phyloP scores from a whole-genome alignment of 495 filamentous ascomycete genomes.

The Xylaria longipes region DNA sequence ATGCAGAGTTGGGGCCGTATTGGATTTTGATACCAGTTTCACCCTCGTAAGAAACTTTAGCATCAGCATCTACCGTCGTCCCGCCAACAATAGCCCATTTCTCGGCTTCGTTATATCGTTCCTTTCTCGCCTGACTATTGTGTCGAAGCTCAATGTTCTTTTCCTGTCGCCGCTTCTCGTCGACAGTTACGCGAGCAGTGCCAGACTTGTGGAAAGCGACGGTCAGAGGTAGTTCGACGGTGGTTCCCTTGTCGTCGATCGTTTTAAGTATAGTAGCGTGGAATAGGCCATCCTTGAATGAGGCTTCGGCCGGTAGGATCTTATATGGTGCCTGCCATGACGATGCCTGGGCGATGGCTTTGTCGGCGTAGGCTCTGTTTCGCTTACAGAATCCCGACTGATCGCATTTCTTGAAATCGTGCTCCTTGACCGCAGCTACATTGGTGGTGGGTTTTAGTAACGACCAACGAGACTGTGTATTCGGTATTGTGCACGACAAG shows the following conservation, averaged over 20 bases:
- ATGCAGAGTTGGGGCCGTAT: constrained; percentile 78
- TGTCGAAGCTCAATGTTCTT: constrained; percentile 88
- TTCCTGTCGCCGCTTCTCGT: constrained; percentile 88
- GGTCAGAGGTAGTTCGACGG: constrained; percentile 78
- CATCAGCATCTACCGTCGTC: constrained; percentile 69
- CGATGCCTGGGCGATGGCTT: constrained; percentile 64
- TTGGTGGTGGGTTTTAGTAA: constrained; percentile 13
- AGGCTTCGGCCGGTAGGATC: constrained; percentile 71
- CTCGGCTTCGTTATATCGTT: constrained; percentile 89
- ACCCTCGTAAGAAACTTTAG: constrained; percentile 63
- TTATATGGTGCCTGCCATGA: constrained; percentile 84
- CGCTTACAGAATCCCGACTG: constrained; percentile 97
- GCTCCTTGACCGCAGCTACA: constrained; percentile 84
- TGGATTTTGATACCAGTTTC: constrained; percentile 73
- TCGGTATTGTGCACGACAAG: background rate
- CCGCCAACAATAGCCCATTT: constrained; percentile 88
- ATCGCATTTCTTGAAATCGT: constrained; percentile 93
- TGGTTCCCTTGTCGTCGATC: constrained; percentile 62
- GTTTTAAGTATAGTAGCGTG: constrained; percentile 81
- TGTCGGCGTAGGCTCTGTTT: constrained; percentile 87
- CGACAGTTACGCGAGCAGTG: constrained; percentile 81
- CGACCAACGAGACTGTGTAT: background rate
- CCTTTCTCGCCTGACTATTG: constrained; percentile 82
- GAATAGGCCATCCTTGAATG: constrained; percentile 79
- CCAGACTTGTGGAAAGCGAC: constrained; percentile 90